These are phyloP conservation scores for Lagerstroemia speciosa DNA, from an alignment of 345 rosid species.

Conservation along the genomic window DNA sequence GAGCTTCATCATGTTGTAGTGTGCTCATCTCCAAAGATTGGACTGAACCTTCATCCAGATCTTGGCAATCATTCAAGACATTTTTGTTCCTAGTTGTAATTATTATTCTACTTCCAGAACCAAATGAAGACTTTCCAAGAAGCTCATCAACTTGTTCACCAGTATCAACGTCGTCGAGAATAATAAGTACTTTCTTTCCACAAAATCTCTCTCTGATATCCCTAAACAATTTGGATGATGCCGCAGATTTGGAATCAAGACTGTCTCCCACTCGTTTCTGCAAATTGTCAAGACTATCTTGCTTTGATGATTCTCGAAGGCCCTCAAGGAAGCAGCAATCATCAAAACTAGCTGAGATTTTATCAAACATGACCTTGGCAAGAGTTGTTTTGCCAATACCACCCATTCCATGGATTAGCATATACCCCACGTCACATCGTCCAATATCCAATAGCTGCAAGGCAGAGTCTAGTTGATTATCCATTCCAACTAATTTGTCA, in stretches of 20 bases:
- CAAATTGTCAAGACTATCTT: neutral
- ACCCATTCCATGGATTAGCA: constrained; percentile 3
- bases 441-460: neutral
- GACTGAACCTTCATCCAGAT: neutral
- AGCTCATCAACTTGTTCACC: neutral
- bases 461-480: neutral
- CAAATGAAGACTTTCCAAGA: neutral
- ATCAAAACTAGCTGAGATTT: neutral
- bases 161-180: neutral
- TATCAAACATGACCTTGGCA: neutral
- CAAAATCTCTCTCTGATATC: accelerated
- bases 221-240: neutral
- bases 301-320: neutral
- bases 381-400: too few relatives aligned
- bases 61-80: neutral
- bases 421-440: neutral
- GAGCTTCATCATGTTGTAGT: neutral
- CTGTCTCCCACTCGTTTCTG: neutral
- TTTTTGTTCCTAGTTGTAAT: neutral
- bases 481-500: constrained; percentile 1
- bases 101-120: neutral
- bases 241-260: accelerated
- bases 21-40: neutral
- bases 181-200: neutral
- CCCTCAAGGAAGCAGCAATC: neutral